phyloP scores from a whole-genome alignment of 2,329 filamentous ascomycete genomes.

The Leptographium radiaticola region DNA sequence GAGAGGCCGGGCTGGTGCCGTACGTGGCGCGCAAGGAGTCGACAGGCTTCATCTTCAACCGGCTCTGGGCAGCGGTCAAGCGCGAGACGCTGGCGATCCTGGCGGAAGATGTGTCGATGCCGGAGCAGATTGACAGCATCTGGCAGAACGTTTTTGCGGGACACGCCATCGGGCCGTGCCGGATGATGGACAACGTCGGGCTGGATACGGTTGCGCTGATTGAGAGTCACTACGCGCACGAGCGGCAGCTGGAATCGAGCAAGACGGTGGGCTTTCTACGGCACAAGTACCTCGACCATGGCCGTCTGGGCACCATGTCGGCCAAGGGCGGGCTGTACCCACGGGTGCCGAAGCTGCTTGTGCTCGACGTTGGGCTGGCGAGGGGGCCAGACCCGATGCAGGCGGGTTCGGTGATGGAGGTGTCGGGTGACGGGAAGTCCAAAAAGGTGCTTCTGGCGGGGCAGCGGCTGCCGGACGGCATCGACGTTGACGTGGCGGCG shows the following conservation, averaged over 20 bases:
- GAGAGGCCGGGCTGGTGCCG: slow-evolving; percentile 7
- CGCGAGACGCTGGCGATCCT: slow-evolving; percentile 20
- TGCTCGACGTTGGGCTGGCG: slow-evolving; percentile 18
- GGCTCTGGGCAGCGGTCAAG: slow-evolving; percentile 23
- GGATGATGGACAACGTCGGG: slow-evolving; percentile 21
- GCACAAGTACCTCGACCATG: slow-evolving; percentile 15
- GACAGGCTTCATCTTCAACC: slow-evolving; percentile 21
- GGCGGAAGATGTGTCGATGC: slow-evolving; percentile 18
- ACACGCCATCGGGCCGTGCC: slow-evolving; percentile 17
- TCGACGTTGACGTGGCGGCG: slow-evolving; percentile 21
- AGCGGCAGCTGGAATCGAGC: slow-evolving; percentile 6
- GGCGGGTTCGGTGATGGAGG: slow-evolving; percentile 9
- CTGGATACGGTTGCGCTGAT: slow-evolving; percentile 19
- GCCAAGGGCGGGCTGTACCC: slow-evolving; percentile 26
- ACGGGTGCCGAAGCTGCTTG: slow-evolving; percentile 12
- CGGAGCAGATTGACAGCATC: slow-evolving; percentile 19
- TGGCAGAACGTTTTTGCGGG: slow-evolving; percentile 17
- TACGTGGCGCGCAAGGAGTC: slow-evolving; percentile 17
- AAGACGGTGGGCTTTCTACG: slow-evolving; percentile 15
- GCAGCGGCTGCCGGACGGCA: slow-evolving; percentile 28
- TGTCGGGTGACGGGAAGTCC: slow-evolving; percentile 12
- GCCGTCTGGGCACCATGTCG: slow-evolving; percentile 18
- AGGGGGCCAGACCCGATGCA: not conserved
- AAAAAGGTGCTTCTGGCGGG: slow-evolving; percentile 13
- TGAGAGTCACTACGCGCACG: slow-evolving; percentile 15